phyloP scores from a whole-genome alignment of 2,329 filamentous ascomycete species.

The Rhinocladiella mackenziei region DNA sequence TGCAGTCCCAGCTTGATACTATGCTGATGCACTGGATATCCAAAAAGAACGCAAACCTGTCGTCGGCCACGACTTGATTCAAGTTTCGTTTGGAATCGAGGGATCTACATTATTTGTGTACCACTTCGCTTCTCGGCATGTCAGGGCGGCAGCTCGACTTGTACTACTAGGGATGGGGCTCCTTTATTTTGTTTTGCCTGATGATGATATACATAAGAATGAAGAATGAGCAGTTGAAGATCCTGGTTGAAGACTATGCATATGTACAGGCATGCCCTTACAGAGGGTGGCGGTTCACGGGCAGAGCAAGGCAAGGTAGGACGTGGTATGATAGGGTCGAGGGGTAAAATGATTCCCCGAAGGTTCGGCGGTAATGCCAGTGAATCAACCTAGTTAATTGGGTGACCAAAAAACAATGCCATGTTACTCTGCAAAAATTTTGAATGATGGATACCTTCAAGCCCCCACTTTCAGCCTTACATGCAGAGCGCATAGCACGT shows the following conservation, averaged over 20 bases:
- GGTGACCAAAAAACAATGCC: background rate
- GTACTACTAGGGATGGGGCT: conserved; percentile 22
- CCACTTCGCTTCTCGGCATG: conserved; percentile 23
- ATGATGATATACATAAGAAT: conserved; percentile 22
- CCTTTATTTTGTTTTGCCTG: conserved; percentile 12
- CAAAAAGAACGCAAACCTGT: conserved; percentile 35
- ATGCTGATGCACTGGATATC: conserved; percentile 77
- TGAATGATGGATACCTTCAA: too few relatives aligned
- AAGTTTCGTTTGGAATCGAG: conserved; percentile 1
- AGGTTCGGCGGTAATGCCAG: conserved; percentile 1
- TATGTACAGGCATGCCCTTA: conserved; percentile 15
- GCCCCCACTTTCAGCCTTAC: too few relatives aligned
- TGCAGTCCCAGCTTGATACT: conserved; percentile 84
- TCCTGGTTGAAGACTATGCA: conserved; percentile 14
- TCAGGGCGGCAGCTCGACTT: conserved; percentile 22
- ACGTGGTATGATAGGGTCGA: too few relatives aligned
- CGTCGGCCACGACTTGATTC: conserved; percentile 17
- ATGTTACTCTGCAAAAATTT: background rate
- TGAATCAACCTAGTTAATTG: background rate
- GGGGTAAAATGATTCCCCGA: too few relatives aligned
- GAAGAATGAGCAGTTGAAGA: conserved; percentile 14
- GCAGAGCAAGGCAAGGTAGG: background rate
- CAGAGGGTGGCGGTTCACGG: background rate
- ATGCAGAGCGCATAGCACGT: too few relatives aligned
- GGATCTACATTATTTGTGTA: conserved; percentile 15